A percentile compares a stretch with the other conserved stretches of the same genome.
Evolutionary conservation across 2,329 filamentous ascomycete species (phyloP).

Genomic region (Ophiostoma piceae): DNA sequence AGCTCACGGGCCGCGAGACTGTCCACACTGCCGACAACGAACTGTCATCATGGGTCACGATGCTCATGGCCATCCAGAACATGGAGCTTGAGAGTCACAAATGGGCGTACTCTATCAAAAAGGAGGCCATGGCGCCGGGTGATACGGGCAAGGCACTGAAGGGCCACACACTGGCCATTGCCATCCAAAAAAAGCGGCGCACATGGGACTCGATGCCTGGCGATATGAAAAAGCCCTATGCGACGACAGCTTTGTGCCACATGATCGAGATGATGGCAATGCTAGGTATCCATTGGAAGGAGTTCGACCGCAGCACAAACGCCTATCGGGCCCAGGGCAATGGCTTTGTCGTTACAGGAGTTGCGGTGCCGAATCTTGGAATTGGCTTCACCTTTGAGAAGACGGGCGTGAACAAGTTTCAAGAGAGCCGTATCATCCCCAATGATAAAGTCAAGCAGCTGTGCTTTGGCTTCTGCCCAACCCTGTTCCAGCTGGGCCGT

Average conservation of each 20-base stretch:
- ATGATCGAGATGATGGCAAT: constrained; percentile 50
- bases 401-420: constrained; percentile 45
- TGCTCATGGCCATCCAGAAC: constrained; percentile 46
- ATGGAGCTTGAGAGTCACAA: constrained; percentile 45
- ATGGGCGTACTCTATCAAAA: constrained; percentile 44
- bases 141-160: not conserved
- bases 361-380: constrained; percentile 46
- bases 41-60: constrained; percentile 47
- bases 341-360: constrained; percentile 44
- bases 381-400: constrained; percentile 51
- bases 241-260: constrained; percentile 51
- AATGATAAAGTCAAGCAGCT: constrained; percentile 50
- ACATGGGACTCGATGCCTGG: constrained; percentile 50
- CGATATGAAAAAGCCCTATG: constrained; percentile 45
- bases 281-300: constrained; percentile 54
- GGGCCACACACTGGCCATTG: constrained; percentile 32
- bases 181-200: constrained; percentile 41
- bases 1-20: constrained; percentile 18
- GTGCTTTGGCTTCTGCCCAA: constrained; percentile 52
- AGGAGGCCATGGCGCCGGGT: constrained; percentile 26
- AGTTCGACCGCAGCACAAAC: constrained; percentile 50
- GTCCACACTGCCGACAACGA: constrained; percentile 55
- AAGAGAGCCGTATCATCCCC: constrained; percentile 48
- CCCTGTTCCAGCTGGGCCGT: constrained; percentile 42
- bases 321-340: constrained; percentile 48